Percentiles rank a stretch among this genome's conserved stretches.
phyloP scores from a whole-genome alignment of 148 eudicot species.

The Spergularia bocconei region DNA sequence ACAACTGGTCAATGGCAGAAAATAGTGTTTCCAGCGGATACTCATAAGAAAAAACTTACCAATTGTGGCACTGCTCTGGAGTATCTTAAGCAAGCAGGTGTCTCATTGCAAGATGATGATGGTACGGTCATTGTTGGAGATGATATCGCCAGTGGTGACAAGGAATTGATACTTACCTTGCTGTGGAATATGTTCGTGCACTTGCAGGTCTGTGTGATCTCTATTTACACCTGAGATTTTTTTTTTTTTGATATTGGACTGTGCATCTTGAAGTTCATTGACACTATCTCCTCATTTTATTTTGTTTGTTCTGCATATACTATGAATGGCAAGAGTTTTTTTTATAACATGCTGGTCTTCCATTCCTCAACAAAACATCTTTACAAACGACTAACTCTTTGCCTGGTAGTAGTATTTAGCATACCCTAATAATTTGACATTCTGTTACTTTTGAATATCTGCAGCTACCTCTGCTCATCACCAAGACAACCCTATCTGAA shows the following conservation, averaged over 20 bases:
- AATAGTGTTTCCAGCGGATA: slow-evolving; percentile 76
- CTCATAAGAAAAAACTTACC: slow-evolving; percentile 60
- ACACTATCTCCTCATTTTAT: not conserved
- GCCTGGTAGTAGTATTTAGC: not conserved
- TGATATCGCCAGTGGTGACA: slow-evolving; percentile 78
- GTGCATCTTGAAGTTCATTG: not conserved
- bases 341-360: not conserved
- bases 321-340: not conserved
- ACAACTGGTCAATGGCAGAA: slow-evolving; percentile 46
- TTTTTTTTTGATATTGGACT: not conserved
- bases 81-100: slow-evolving; percentile 67
- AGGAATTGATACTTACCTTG: slow-evolving; percentile 77
- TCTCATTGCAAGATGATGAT: slow-evolving; percentile 68
- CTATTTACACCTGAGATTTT: not conserved
- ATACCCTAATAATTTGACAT: not conserved
- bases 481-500: slow-evolving; percentile 45
- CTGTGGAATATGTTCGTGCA: slow-evolving; percentile 89
- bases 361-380: not conserved
- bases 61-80: slow-evolving; percentile 77
- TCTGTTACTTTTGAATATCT: slow-evolving; percentile 6
- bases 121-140: slow-evolving; percentile 57
- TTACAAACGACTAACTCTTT: not conserved
- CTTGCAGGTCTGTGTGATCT: slow-evolving; percentile 61
- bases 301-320: not conserved
- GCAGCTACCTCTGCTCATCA: slow-evolving; percentile 85